These are phyloP conservation scores for Arctium minus DNA, from an alignment of 129 eudicot genomes.

Conservation along the genomic window DNA sequence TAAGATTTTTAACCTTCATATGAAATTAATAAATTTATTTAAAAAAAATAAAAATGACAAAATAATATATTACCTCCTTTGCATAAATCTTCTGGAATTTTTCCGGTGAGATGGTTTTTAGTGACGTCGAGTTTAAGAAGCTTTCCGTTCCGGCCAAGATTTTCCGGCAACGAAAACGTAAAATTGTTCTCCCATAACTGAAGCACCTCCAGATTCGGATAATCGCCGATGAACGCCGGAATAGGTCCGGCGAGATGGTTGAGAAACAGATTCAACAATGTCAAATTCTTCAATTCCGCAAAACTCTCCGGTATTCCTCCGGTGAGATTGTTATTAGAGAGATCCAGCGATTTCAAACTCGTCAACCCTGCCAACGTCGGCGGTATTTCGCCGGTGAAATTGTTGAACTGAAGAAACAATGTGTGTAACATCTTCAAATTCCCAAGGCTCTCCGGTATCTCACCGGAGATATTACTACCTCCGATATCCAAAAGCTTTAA, in stretches of 20 bases:
- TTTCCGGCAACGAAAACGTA: slow-evolving; percentile 60
- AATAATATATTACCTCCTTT: slow-evolving; percentile 29
- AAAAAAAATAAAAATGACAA: background rate
- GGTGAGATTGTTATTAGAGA: slow-evolving; percentile 49
- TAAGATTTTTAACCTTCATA: too few relatives aligned
- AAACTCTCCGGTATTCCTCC: slow-evolving; percentile 69
- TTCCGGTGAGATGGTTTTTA: slow-evolving; percentile 68
- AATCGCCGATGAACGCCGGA: slow-evolving; percentile 63
- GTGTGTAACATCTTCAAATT: slow-evolving; percentile 51
- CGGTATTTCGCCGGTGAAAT: slow-evolving; percentile 62
- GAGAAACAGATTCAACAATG: slow-evolving; percentile 52
- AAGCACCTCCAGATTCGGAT: slow-evolving; percentile 67
- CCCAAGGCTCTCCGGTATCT: slow-evolving; percentile 66
- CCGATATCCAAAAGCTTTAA: slow-evolving; percentile 53
- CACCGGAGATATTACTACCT: slow-evolving; percentile 66
- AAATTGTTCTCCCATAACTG: slow-evolving; percentile 78
- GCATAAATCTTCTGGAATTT: slow-evolving; percentile 58
- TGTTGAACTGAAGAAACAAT: slow-evolving; percentile 67
- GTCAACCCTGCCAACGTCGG: slow-evolving; percentile 44
- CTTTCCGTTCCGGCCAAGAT: slow-evolving; percentile 65
- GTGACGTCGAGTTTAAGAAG: slow-evolving; percentile 51
- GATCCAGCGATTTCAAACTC: slow-evolving; percentile 71
- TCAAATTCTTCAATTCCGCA: slow-evolving; percentile 45
- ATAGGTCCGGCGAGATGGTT: slow-evolving; percentile 68
- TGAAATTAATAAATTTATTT: background rate